phyloP scores from a whole-genome alignment of 2,329 filamentous ascomycete genomes.

The Xylaria sp. region DNA sequence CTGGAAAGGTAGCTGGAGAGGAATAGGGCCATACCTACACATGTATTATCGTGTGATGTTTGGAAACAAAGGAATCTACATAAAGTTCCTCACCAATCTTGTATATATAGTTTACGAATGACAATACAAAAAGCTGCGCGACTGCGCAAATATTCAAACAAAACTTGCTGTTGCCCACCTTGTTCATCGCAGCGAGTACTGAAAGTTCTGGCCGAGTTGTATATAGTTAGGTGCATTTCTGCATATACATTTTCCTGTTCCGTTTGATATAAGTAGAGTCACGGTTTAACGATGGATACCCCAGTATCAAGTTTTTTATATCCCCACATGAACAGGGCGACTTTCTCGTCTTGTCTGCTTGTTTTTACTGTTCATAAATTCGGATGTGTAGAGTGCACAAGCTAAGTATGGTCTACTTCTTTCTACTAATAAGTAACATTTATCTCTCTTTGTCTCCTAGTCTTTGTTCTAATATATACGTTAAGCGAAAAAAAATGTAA shows the following conservation, averaged over 20 bases:
- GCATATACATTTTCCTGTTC: no score
- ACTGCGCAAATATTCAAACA: conserved; percentile 15
- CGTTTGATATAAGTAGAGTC: background rate
- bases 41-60: conserved; percentile 14
- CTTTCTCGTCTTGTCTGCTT: background rate
- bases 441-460: background rate
- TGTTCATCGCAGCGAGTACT: no score
- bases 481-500: background rate
- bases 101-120: conserved; percentile 33
- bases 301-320: background rate
- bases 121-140: conserved; percentile 22
- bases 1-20: background rate
- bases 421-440: background rate
- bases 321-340: background rate
- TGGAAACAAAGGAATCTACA: conserved; percentile 8
- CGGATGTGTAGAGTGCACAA: background rate
- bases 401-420: background rate
- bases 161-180: no score
- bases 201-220: background rate
- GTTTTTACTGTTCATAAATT: background rate
- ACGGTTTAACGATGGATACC: background rate
- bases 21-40: conserved; percentile 9
- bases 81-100: conserved; percentile 8
- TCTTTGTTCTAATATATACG: background rate
- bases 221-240: background rate